phyloP scores from a whole-genome alignment of 805 yeast species.

The Barnettozyma siamensis region DNA sequence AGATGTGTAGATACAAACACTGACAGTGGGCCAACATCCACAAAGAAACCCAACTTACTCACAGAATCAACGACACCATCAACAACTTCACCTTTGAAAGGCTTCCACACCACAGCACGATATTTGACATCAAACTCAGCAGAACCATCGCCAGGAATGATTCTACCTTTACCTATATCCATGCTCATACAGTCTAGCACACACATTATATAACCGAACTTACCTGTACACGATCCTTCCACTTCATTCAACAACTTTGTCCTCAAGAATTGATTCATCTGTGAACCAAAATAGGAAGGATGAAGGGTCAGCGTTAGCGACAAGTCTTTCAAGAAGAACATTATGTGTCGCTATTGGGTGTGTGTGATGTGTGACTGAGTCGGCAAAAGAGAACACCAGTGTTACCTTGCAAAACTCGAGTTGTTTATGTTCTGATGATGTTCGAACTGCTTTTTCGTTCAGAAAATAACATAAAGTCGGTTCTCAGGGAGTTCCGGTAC shows the following conservation, averaged over 20 bases:
- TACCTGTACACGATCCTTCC: constrained; percentile 98
- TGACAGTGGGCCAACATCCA: constrained; percentile 94
- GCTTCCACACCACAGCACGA: constrained; percentile 96
- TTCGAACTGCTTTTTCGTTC: too few species aligned
- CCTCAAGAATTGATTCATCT: constrained; percentile 89
- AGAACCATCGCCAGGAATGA: constrained; percentile 85
- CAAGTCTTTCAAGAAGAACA: constrained; percentile 69
- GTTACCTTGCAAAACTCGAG: background rate
- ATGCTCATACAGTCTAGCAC: constrained; percentile 92
- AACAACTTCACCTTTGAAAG: constrained; percentile 97
- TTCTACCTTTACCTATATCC: constrained; percentile 91
- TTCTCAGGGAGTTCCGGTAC: background rate
- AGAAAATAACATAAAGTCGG: background rate
- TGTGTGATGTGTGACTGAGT: background rate
- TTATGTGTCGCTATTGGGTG: constrained; percentile 8
- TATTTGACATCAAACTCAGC: constrained; percentile 96
- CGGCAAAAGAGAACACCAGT: background rate
- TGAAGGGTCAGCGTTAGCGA: constrained; percentile 89
- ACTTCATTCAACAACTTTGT: constrained; percentile 91
- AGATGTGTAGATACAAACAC: constrained; percentile 93
- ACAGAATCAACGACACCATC: constrained; percentile 95
- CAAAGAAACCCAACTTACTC: constrained; percentile 92
- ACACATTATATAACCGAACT: constrained; percentile 95
- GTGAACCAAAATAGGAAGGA: constrained; percentile 97
- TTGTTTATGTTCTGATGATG: too few species aligned